Percentiles rank a stretch among this genome's conserved stretches.
phyloP scores from a whole-genome alignment of 768 basidiomycete genomes.

The Harrya chromipes region DNA sequence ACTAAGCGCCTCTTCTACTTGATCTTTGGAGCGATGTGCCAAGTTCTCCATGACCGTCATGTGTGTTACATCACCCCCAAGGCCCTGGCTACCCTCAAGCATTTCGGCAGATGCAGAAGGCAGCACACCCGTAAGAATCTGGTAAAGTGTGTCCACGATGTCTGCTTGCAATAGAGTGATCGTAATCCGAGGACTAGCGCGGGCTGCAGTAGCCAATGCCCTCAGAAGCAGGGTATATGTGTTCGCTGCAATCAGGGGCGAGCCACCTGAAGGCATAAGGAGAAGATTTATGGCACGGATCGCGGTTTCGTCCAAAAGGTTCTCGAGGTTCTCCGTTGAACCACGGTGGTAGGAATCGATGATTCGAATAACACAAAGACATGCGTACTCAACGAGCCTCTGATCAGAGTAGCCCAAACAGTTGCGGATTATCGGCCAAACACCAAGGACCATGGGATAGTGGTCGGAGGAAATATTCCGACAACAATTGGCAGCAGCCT shows the following conservation, averaged over 20 bases:
- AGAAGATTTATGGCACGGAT: slow-evolving; percentile 84
- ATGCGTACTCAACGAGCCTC: slow-evolving; percentile 95
- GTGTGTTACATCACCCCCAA: slow-evolving; percentile 87
- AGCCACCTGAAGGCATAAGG: slow-evolving; percentile 81
- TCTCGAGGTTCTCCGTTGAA: slow-evolving; percentile 82
- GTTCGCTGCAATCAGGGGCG: slow-evolving; percentile 78
- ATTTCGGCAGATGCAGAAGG: slow-evolving; percentile 58
- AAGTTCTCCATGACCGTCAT: slow-evolving; percentile 99
- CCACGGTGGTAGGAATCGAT: slow-evolving; percentile 90
- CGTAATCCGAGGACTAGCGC: slow-evolving; percentile 85
- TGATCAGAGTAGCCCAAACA: slow-evolving; percentile 92
- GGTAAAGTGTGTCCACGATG: slow-evolving; percentile 89
- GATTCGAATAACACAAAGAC: slow-evolving; percentile 90
- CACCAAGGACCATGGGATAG: slow-evolving; percentile 83
- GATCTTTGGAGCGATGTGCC: slow-evolving; percentile 94
- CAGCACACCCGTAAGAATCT: slow-evolving; percentile 91
- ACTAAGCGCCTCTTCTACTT: slow-evolving; percentile 90
- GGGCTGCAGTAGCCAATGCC: slow-evolving; percentile 83
- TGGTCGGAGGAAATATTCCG: slow-evolving; percentile 87
- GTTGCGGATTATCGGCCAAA: slow-evolving; percentile 91
- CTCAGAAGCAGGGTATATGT: slow-evolving; percentile 89
- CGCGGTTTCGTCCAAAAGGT: slow-evolving; percentile 72
- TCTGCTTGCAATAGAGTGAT: slow-evolving; percentile 86
- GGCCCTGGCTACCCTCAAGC: slow-evolving; percentile 65
- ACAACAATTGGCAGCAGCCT: slow-evolving; percentile 96